Evolutionary conservation across 2,329 filamentous ascomycete species (phyloP).

Genomic region (Penicillium sp.): DNA sequence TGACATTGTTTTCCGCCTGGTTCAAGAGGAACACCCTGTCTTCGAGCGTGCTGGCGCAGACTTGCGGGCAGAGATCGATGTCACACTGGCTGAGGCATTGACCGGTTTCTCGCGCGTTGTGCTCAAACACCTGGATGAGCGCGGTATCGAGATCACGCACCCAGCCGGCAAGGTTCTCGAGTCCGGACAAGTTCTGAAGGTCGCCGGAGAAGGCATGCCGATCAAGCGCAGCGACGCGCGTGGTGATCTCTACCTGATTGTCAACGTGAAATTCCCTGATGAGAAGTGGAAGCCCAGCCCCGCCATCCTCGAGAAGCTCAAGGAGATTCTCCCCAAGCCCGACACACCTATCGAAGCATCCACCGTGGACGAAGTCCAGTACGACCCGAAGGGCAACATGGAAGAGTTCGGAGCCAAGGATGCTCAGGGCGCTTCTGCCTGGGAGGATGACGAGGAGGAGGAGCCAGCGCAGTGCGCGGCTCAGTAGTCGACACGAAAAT

Average conservation of each 20-base stretch:
- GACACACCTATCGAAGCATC: constrained; percentile 64
- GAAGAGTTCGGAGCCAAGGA: constrained; percentile 61
- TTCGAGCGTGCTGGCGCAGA: constrained; percentile 85
- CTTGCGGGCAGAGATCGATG: constrained; percentile 73
- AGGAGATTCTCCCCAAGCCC: constrained; percentile 69
- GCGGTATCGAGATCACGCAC: constrained; percentile 79
- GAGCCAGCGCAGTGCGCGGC: constrained; percentile 50
- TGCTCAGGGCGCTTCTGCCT: constrained; percentile 41
- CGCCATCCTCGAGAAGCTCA: constrained; percentile 66
- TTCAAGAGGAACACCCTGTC: constrained; percentile 74
- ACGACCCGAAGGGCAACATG: constrained; percentile 77
- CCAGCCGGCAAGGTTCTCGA: constrained; percentile 77
- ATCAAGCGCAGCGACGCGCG: constrained; percentile 77
- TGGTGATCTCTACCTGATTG: constrained; percentile 82
- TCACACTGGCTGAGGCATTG: constrained; percentile 80
- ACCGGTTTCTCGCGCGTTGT: constrained; percentile 88
- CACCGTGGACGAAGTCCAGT: constrained; percentile 82
- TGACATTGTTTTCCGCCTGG: constrained; percentile 86
- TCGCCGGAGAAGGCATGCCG: constrained; percentile 92
- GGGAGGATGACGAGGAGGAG: constrained; percentile 51
- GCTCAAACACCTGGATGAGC: constrained; percentile 86
- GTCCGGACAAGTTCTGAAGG: constrained; percentile 80
- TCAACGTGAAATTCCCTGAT: constrained; percentile 85
- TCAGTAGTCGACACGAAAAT: constrained; percentile 36
- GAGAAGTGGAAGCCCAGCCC: constrained; percentile 77